phyloP scores from a whole-genome alignment of 2,329 filamentous ascomycete species.

The Trichoderma sp. region DNA sequence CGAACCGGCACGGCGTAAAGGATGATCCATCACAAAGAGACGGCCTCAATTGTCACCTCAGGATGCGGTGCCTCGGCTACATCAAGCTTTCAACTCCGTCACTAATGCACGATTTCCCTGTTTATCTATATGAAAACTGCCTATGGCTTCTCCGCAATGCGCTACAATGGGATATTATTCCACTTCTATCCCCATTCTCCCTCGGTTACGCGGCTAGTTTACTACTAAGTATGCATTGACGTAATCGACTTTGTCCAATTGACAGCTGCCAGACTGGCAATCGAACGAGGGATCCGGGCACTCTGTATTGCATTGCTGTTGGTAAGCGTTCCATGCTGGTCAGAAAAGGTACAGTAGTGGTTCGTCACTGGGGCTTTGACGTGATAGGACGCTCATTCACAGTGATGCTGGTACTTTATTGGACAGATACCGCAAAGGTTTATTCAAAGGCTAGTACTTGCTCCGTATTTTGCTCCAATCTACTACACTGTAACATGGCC shows the following conservation, averaged over 20 bases:
- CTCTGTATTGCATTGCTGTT: neutral
- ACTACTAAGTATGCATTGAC: neutral
- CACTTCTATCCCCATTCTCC: neutral
- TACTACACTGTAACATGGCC: neutral
- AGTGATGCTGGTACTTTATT: neutral
- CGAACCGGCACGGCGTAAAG: neutral
- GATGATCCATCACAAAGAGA: neutral
- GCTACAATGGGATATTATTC: neutral
- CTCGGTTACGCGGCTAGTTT: neutral
- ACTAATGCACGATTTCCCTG: constrained; percentile 9
- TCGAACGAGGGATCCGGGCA: neutral
- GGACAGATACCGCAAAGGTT: neutral
- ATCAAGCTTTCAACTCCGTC: neutral
- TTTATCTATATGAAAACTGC: neutral
- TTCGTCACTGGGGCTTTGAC: neutral
- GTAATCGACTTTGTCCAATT: neutral
- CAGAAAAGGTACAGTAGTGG: neutral
- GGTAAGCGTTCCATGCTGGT: neutral
- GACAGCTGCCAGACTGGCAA: neutral
- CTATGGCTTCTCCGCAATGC: neutral
- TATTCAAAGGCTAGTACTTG: neutral
- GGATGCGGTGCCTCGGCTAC: neutral
- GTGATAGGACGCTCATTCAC: neutral
- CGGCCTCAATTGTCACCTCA: neutral
- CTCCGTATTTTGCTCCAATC: neutral